These are phyloP conservation scores for Hyaloscypha bicolor DNA, from an alignment of 495 filamentous ascomycete species.

Conservation along the genomic window DNA sequence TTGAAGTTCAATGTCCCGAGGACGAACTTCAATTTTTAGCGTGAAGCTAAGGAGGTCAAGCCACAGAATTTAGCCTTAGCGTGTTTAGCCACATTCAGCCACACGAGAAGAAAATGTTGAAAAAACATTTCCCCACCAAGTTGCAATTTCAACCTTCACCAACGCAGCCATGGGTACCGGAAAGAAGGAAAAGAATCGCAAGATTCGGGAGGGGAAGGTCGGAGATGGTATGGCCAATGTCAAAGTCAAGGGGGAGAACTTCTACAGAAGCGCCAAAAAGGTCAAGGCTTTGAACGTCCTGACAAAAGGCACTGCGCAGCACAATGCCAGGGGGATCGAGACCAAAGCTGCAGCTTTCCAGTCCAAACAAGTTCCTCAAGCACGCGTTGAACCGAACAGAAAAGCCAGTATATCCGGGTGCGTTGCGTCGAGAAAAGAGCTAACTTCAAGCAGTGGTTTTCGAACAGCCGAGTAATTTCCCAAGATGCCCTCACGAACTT, in stretches of 20 bases:
- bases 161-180: slow-evolving; percentile 75
- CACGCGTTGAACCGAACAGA: slow-evolving; percentile 89
- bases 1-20: background rate
- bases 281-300: slow-evolving; percentile 82
- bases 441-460: slow-evolving; percentile 47
- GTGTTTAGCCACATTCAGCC: slow-evolving; percentile 18
- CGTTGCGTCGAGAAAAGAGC: background rate
- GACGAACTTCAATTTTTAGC: background rate
- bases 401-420: slow-evolving; percentile 39
- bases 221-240: slow-evolving; percentile 89
- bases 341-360: slow-evolving; percentile 85
- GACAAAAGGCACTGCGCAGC: slow-evolving; percentile 77
- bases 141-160: background rate
- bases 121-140: slow-evolving; percentile 20
- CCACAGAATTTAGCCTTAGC: slow-evolving; percentile 16
- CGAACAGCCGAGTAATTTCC: slow-evolving; percentile 60
- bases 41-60: slow-evolving; percentile 7
- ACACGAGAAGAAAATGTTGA: slow-evolving; percentile 6
- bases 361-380: slow-evolving; percentile 74
- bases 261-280: slow-evolving; percentile 78
- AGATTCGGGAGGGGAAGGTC: slow-evolving; percentile 75
- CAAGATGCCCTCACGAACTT: slow-evolving; percentile 78
- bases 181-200: slow-evolving; percentile 89
- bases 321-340: slow-evolving; percentile 73
- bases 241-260: slow-evolving; percentile 92